These are phyloP conservation scores for Alternaria sp. DNA, from an alignment of 2,329 filamentous ascomycete species.

Conservation along the genomic window DNA sequence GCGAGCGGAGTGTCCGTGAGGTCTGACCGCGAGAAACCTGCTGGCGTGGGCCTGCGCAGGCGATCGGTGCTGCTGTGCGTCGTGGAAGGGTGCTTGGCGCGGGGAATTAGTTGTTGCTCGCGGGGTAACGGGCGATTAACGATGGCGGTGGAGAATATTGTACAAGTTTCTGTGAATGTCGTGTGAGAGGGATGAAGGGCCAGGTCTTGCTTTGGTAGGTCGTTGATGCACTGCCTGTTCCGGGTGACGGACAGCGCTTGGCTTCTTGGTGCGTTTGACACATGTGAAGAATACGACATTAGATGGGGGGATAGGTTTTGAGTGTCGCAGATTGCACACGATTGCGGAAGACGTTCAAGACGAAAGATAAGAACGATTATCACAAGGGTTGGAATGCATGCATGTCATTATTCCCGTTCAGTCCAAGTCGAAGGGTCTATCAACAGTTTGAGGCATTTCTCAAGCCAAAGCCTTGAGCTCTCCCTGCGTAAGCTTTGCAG, in stretches of 20 bases:
- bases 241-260: constrained; percentile 36
- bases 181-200: constrained; percentile 6
- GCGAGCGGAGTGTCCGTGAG: constrained; percentile 27
- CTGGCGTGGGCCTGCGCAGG: constrained; percentile 40
- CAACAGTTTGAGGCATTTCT: constrained; percentile 11
- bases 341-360: neutral
- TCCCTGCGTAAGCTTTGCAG: constrained; percentile 85
- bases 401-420: constrained; percentile 19
- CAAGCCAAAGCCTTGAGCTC: constrained; percentile 72
- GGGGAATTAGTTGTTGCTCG: constrained; percentile 34
- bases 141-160: neutral
- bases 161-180: neutral
- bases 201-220: constrained; percentile 1
- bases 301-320: neutral
- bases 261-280: constrained; percentile 28
- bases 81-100: constrained; percentile 38
- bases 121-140: constrained; percentile 22
- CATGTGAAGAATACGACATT: constrained; percentile 8
- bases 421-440: constrained; percentile 33
- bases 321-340: neutral
- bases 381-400: constrained; percentile 7
- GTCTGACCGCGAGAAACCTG: constrained; percentile 29
- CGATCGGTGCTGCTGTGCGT: constrained; percentile 37
- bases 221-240: constrained; percentile 23
- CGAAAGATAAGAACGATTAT: neutral